phyloP scores from a whole-genome alignment of 2,329 filamentous ascomycete species.

The Ophiostoma ips region DNA sequence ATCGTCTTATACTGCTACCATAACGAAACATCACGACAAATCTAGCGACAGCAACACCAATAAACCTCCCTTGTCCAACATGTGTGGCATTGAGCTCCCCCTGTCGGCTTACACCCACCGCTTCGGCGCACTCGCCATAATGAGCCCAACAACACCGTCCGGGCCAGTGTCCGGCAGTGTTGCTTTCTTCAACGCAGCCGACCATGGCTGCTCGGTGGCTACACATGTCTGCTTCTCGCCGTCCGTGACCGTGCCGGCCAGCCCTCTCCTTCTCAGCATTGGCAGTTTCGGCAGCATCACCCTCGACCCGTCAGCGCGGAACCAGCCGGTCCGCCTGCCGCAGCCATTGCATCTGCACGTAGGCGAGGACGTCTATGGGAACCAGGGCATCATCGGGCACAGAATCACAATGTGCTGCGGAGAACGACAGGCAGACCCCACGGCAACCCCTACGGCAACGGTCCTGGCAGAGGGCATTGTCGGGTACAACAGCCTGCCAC shows the following conservation, averaged over 20 bases:
- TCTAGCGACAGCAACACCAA: too few species aligned
- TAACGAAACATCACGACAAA: too few species aligned
- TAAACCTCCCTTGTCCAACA: too few species aligned
- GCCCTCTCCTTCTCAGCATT: constrained; percentile 7
- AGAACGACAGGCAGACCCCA: background rate
- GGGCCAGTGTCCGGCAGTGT: constrained; percentile 8
- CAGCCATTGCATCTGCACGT: constrained; percentile 13
- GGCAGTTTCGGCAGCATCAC: constrained; percentile 4
- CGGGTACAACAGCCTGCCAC: constrained; percentile 11
- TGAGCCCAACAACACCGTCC: constrained; percentile 1
- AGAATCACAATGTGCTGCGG: constrained; percentile 7
- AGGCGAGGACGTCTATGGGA: constrained; percentile 10
- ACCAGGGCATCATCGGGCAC: constrained; percentile 12
- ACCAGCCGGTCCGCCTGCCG: background rate
- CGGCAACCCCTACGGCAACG: too few species aligned
- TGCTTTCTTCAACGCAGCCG: constrained; percentile 11
- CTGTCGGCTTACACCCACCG: constrained; percentile 6
- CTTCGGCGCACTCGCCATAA: constrained; percentile 12
- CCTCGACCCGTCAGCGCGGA: background rate
- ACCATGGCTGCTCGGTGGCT: constrained; percentile 11
- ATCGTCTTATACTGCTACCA: too few species aligned
- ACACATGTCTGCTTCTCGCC: constrained; percentile 12
- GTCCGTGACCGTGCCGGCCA: background rate
- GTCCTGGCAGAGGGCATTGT: constrained; percentile 13
- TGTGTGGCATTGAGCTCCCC: constrained; percentile 12